Conservation (phyloP, 2,329 filamentous ascomycete genomes). For the Claviceps purpurea region DNA sequence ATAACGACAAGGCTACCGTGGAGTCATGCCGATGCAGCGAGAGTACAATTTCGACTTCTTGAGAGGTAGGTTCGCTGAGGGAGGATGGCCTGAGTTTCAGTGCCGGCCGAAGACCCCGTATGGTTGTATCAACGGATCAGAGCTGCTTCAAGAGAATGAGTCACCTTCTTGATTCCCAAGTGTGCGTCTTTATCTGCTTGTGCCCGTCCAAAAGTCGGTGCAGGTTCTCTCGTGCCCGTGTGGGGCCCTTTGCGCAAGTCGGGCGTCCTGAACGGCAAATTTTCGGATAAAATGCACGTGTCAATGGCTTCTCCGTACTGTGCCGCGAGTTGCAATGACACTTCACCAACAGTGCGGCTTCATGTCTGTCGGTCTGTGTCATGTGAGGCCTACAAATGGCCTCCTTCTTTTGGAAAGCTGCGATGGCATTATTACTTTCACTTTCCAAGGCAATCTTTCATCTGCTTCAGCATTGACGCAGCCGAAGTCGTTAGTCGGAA, state of each 20-base stretch:
- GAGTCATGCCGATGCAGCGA: slow-evolving; percentile 24
- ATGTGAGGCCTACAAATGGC: too few species aligned
- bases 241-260: slow-evolving; percentile 15
- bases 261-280: slow-evolving; percentile 14
- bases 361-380: neutral
- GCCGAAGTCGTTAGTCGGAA: too few species aligned
- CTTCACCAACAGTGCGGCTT: neutral
- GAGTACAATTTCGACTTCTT: neutral
- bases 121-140: slow-evolving; percentile 1
- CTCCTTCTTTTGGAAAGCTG: too few species aligned
- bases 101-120: neutral
- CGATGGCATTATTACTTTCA: too few species aligned
- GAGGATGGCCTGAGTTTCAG: slow-evolving; percentile 2
- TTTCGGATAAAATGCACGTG: slow-evolving; percentile 12
- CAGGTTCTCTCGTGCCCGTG: slow-evolving; percentile 22
- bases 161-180: neutral
- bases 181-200: slow-evolving; percentile 26
- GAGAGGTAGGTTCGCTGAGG: neutral
- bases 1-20: slow-evolving; percentile 25
- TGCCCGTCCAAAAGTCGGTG: slow-evolving; percentile 27
- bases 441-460: too few species aligned
- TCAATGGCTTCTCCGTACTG: neutral
- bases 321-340: neutral
- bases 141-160: neutral
- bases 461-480: too few species aligned